Evolutionary conservation across 176 grass and related monocot genomes (phyloP), one percentile per base, ranked within the genome.

Genomic region (Bonia amplexicaulis): DNA sequence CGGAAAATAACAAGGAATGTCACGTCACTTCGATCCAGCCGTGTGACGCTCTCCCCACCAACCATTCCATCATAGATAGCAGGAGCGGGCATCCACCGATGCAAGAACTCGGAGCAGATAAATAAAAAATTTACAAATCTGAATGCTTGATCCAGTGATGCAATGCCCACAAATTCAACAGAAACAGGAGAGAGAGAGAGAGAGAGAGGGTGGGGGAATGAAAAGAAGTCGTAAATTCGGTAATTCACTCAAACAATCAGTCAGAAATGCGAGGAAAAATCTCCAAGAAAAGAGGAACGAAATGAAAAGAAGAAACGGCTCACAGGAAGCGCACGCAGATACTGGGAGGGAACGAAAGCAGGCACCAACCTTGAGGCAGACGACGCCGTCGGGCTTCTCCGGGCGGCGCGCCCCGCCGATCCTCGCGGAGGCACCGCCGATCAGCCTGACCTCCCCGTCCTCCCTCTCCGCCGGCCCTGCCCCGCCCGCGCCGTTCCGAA

Each of bases 11-110:
- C 68, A 55, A 83, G 68, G n/a, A 62, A 86, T 53, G 77, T 83
- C 84, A 79, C 79, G 88, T 83, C 89, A 90, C 47, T 74, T 84
- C 85, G 80, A 84, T 84, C 89, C 79, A 87, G 77, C 80, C 74
- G 79, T 80, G 31, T 73, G 84, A 86, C 88, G 66, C 62, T 76
- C 79, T 87, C 79, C 44, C 84, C 73, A 87, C 80, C 79, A 74
- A 83, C 73, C 84, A 87, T 90, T 88, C 25, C 81, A 76, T 55
- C 64, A 46, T 81, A 48, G 76, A 80, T 19, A 67, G 37, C 42
- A 51, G 33, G 26, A 67, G 49, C 46, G 27, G 3, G 20, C 78
- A 47, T 80, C 19, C 78, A n/a, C 62, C 62, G 27, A 80, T 66
- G 62, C 62, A 84, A 84, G 80, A 35, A 73, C 74, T 52, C 66